phyloP scores from a whole-genome alignment of 2,329 filamentous ascomycete species.

The Cladosporium halotolerans region DNA sequence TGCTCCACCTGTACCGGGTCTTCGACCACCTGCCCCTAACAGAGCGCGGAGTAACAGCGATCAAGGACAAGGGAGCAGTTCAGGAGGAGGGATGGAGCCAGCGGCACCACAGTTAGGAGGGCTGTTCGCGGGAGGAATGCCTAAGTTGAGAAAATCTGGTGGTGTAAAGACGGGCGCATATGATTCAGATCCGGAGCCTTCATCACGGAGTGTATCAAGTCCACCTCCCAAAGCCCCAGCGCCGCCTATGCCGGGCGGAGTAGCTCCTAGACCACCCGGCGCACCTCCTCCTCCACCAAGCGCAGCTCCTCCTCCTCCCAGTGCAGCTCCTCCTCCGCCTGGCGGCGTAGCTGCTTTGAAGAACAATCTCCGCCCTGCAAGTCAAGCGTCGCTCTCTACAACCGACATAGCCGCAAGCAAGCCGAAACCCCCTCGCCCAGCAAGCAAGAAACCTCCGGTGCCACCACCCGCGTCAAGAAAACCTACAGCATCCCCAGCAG shows the following conservation, averaged over 20 bases:
- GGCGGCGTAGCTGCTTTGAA: constrained; percentile 44
- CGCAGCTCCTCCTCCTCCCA: constrained; percentile 47
- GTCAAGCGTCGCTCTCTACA: constrained; percentile 53
- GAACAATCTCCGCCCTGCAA: constrained; percentile 49
- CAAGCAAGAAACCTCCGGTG: constrained; percentile 66
- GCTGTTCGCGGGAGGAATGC: constrained; percentile 89
- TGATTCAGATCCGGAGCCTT: constrained; percentile 68
- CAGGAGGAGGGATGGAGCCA: constrained; percentile 46
- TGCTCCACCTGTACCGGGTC: constrained; percentile 74
- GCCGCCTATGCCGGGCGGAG: constrained; percentile 41
- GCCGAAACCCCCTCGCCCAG: constrained; percentile 66
- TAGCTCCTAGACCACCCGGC: constrained; percentile 34
- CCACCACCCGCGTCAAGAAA: constrained; percentile 53
- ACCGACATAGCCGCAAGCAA: constrained; percentile 46
- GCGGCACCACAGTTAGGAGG: constrained; percentile 76
- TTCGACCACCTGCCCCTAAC: constrained; percentile 64
- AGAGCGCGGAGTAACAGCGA: constrained; percentile 82
- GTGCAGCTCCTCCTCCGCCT: constrained; percentile 4
- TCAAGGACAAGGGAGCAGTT: constrained; percentile 40
- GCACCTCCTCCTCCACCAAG: constrained; percentile 37
- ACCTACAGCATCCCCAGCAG: constrained; percentile 34
- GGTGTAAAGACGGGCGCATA: constrained; percentile 57
- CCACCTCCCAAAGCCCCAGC: constrained; percentile 46
- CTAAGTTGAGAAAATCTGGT: constrained; percentile 82
- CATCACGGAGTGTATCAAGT: constrained; percentile 25